Evolutionary conservation across 1,284 basidiomycete genomes (phyloP).

Genomic region (Cryptococcus sp.): DNA sequence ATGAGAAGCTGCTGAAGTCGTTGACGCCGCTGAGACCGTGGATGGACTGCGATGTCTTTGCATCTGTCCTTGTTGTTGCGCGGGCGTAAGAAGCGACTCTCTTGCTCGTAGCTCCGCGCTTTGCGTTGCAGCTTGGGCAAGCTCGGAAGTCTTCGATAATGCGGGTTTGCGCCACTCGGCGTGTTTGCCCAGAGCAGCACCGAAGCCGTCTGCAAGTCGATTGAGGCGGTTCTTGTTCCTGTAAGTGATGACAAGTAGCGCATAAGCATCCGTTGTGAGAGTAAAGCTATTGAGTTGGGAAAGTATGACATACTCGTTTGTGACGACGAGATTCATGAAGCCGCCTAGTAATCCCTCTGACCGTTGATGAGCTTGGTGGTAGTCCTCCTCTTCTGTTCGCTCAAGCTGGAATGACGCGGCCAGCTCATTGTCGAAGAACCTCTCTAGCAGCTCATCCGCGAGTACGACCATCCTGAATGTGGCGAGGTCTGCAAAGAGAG

Average conservation of each 20-base stretch:
- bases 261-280: too few relatives aligned
- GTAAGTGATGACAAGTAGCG: neutral
- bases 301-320: slow-evolving; percentile 60
- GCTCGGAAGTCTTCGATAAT: slow-evolving; percentile 76
- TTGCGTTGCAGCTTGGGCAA: slow-evolving; percentile 57
- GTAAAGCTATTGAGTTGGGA: too few relatives aligned
- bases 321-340: slow-evolving; percentile 81
- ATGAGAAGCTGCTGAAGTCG: slow-evolving; percentile 36
- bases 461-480: slow-evolving; percentile 97
- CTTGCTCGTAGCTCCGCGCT: slow-evolving; percentile 73
- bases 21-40: slow-evolving; percentile 56
- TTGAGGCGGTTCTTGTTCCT: slow-evolving; percentile 51
- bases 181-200: slow-evolving; percentile 87
- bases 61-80: slow-evolving; percentile 35
- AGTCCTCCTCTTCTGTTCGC: slow-evolving; percentile 60
- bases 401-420: slow-evolving; percentile 83
- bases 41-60: slow-evolving; percentile 33
- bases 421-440: slow-evolving; percentile 89
- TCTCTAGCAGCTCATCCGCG: slow-evolving; percentile 89
- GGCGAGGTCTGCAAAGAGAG: slow-evolving; percentile 36
- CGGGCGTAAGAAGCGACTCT: slow-evolving; percentile 70
- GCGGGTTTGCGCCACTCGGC: slow-evolving; percentile 63
- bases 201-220: slow-evolving; percentile 82
- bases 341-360: slow-evolving; percentile 71
- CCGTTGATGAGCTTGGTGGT: slow-evolving; percentile 56